Percentiles rank a stretch among this genome's conserved stretches.
Evolutionary conservation across 2,329 filamentous ascomycete species (phyloP).

Genomic region (Ophiobolus disseminans): DNA sequence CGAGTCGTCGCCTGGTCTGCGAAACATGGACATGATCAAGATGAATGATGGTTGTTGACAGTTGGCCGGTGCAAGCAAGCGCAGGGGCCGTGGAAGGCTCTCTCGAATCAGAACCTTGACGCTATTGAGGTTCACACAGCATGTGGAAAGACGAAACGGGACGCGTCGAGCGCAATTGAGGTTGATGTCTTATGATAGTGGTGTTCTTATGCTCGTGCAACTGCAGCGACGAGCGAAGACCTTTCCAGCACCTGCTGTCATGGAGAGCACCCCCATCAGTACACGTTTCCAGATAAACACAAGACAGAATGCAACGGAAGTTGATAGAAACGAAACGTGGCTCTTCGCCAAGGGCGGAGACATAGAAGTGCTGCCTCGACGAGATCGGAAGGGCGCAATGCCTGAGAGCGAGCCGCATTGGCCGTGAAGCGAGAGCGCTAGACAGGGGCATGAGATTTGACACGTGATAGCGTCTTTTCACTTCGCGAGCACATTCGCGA

Average conservation of each 20-base stretch:
- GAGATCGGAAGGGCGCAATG: constrained; percentile 35
- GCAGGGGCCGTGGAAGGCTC: neutral
- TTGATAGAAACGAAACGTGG: constrained; percentile 41
- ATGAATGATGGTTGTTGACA: constrained; percentile 1
- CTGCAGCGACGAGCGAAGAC: constrained; percentile 29
- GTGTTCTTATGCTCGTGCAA: constrained; percentile 17
- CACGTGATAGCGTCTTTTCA: constrained; percentile 37
- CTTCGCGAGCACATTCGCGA: constrained; percentile 16
- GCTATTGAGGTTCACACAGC: too few species aligned
- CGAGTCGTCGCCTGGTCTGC: constrained; percentile 42
- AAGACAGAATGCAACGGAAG: constrained; percentile 38
- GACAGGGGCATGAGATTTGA: constrained; percentile 15
- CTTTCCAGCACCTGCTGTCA: constrained; percentile 28
- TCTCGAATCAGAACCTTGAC: neutral
- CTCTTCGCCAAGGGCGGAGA: constrained; percentile 25
- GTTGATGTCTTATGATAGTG: constrained; percentile 15
- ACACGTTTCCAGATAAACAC: constrained; percentile 23
- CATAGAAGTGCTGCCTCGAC: constrained; percentile 15
- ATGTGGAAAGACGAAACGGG: neutral
- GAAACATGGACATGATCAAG: constrained; percentile 43
- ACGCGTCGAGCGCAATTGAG: neutral
- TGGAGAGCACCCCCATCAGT: constrained; percentile 34
- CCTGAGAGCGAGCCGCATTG: constrained; percentile 17
- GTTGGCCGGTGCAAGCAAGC: neutral
- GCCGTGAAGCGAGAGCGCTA: constrained; percentile 26